phyloP scores from a whole-genome alignment of 73 alveolate genomes.

The Urostyla sp. region DNA sequence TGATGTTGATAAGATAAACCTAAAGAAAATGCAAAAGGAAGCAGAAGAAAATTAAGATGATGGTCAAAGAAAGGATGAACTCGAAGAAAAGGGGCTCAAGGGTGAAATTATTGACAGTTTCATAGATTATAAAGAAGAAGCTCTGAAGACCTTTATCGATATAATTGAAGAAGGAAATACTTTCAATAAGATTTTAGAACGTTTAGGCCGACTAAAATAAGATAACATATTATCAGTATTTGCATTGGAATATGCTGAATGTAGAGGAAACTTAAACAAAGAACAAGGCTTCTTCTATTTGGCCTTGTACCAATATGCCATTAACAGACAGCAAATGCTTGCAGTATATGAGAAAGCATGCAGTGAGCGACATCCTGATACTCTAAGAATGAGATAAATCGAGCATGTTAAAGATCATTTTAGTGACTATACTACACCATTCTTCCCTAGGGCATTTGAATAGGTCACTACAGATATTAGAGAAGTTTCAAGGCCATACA shows the following conservation, averaged over 20 bases:
- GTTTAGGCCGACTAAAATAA: conserved; percentile 17
- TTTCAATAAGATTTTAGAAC: conserved; percentile 26
- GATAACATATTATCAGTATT: conserved; percentile 60
- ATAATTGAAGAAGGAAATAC: conserved; percentile 41
- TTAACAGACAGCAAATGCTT: conserved; percentile 48
- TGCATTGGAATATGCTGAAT: conserved; percentile 71
- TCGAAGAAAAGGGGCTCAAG: conserved; percentile 43
- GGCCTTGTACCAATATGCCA: conserved; percentile 57
- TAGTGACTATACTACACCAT: conserved; percentile 48
- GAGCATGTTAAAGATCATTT: conserved; percentile 35
- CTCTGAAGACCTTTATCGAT: conserved; percentile 63
- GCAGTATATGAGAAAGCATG: conserved; percentile 41
- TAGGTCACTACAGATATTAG: conserved; percentile 20
- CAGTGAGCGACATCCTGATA: conserved; percentile 62
- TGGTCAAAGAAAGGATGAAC: conserved; percentile 40
- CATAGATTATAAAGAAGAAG: conserved; percentile 73
- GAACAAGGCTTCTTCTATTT: conserved; percentile 67
- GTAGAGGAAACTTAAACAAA: conserved; percentile 69
- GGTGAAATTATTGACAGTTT: conserved; percentile 52
- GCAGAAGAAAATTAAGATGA: conserved; percentile 52
- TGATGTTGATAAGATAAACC: conserved; percentile 70
- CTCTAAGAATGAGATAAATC: conserved; percentile 39
- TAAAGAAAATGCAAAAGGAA: conserved; percentile 42
- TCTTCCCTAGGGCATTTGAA: conserved; percentile 13
- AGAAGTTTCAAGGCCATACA: conserved; percentile 45